phyloP scores from a whole-genome alignment of 129 eudicot species.

The Flaveria ramosissima region DNA sequence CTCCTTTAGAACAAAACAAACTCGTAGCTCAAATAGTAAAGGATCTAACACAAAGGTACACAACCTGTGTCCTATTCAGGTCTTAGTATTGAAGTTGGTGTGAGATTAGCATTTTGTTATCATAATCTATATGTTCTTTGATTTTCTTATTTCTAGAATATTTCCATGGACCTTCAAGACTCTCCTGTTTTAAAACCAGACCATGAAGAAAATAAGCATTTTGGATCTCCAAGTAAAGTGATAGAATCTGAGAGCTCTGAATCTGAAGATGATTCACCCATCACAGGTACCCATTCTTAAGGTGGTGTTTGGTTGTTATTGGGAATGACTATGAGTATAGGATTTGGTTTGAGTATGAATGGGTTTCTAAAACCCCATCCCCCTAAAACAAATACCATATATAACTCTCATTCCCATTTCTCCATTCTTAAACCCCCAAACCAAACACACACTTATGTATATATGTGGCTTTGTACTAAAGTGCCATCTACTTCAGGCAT shows the following conservation, averaged over 20 bases:
- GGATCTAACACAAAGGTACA: conserved; percentile 37
- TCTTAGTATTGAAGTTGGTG: conserved; percentile 12
- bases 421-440: conserved; percentile 4
- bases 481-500: conserved; percentile 20
- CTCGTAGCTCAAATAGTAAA: conserved; percentile 43
- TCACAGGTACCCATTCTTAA: conserved; percentile 43
- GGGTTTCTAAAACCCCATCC: neutral
- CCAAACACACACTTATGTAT: conserved; percentile 15
- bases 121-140: conserved; percentile 22
- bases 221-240: conserved; percentile 49
- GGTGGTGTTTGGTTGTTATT: neutral
- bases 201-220: conserved; percentile 25
- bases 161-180: conserved; percentile 37
- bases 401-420: neutral
- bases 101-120: conserved; percentile 21
- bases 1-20: conserved; percentile 31
- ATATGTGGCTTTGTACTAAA: conserved; percentile 10
- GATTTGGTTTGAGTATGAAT: neutral
- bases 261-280: conserved; percentile 51
- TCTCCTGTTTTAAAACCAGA: conserved; percentile 32
- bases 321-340: neutral
- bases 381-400: conserved; percentile 6
- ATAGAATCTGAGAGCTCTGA: conserved; percentile 52
- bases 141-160: conserved; percentile 51
- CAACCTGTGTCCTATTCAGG: conserved; percentile 45